These are phyloP conservation scores for Fusarium tuaranense DNA, from an alignment of 2,329 filamentous ascomycete species.

Conservation along the genomic window DNA sequence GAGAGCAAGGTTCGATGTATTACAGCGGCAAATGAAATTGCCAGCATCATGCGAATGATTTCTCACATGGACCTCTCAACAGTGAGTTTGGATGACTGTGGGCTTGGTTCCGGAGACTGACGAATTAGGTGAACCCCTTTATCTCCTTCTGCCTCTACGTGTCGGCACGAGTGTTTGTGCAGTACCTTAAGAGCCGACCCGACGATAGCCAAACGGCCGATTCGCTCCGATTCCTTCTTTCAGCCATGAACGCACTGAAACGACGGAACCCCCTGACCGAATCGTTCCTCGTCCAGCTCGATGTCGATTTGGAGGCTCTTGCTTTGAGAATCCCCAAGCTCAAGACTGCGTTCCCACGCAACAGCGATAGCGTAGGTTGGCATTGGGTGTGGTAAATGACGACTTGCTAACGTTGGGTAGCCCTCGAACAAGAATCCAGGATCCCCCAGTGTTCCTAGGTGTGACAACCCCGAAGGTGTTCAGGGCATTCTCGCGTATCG, in stretches of 20 bases:
- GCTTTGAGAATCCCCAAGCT: conserved; percentile 71
- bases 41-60: conserved; percentile 94
- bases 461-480: conserved; percentile 51
- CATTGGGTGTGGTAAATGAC: neutral
- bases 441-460: conserved; percentile 40
- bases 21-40: conserved; percentile 92
- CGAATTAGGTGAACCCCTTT: conserved; percentile 87
- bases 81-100: conserved; percentile 64
- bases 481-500: conserved; percentile 58
- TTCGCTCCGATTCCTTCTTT: conserved; percentile 89
- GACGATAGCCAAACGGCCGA: conserved; percentile 83
- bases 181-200: conserved; percentile 94
- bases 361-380: conserved; percentile 62
- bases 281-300: conserved; percentile 92
- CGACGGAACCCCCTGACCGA: conserved; percentile 90
- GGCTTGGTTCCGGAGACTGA: conserved; percentile 31
- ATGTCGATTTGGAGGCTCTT: conserved; percentile 87
- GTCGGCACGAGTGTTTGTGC: conserved; percentile 93
- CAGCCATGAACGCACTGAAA: conserved; percentile 91
- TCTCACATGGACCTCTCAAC: conserved; percentile 87
- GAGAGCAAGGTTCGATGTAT: conserved; percentile 96
- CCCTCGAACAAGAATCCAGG: conserved; percentile 40
- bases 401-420: conserved; percentile 43
- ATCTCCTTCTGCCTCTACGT: conserved; percentile 96
- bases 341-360: conserved; percentile 65